phyloP scores from a whole-genome alignment of 345 rosid genomes.

The Rhodamnia argentea region DNA sequence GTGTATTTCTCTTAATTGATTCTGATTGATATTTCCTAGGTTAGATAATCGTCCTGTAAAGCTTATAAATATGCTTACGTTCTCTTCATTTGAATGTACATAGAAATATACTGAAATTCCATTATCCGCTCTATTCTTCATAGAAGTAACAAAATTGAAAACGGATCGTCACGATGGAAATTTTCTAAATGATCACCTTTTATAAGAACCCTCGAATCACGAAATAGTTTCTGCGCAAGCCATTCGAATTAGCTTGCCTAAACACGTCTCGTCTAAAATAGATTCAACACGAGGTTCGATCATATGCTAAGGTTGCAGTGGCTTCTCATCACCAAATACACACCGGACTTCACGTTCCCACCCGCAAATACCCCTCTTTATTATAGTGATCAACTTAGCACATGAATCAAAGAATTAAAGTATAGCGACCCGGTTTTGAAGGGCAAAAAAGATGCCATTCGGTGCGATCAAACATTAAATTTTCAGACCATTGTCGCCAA shows the following conservation, averaged over 20 bases:
- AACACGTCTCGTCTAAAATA: neutral
- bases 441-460: neutral
- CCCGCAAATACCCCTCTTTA: neutral
- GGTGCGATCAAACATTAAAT: neutral
- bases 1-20: no score
- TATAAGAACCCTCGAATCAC: neutral
- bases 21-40: no score
- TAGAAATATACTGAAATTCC: no score
- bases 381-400: neutral
- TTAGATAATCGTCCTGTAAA: no score
- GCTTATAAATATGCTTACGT: no score
- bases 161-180: neutral
- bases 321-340: neutral
- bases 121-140: no score
- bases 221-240: neutral
- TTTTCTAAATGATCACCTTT: neutral
- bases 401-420: neutral
- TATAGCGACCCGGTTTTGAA: neutral
- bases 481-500: neutral
- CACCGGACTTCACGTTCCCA: neutral
- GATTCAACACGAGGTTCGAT: neutral
- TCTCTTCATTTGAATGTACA: no score
- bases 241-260: neutral
- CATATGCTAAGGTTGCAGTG: neutral
- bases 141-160: neutral